Evolutionary conservation across 2,329 filamentous ascomycete genomes (phyloP), one percentile per base, ranked within the genome.

Genomic region (Lojkania enalia): DNA sequence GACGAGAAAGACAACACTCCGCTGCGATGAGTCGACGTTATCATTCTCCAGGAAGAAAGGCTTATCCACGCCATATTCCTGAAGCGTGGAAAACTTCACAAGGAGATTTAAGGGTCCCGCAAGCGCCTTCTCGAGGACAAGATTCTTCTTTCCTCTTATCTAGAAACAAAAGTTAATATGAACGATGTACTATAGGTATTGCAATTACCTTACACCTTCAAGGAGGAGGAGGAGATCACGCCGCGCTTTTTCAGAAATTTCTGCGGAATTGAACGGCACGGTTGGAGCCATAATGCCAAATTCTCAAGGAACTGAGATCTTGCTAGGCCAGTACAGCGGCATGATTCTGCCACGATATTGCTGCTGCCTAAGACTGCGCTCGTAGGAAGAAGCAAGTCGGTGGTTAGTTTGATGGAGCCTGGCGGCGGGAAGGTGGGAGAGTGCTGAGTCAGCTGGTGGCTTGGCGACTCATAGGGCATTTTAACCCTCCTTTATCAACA

Each of bases 71-170:
- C 95, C 95, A 74, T 97, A 96, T 64, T 99, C 94, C 67, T 97
- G 90, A 13, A 96, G 80, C 7, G 88, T 92, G 16, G 92, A 92
- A 64, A 96, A 95, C 70, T 96, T 96, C 74, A 95, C 90, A 57
- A 99, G 86, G 48, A 92, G 80, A 48, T 91, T 90, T 57, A 99
- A 81, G 20, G 91, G 89, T 18, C 92, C 94, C 57, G 92, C 90
- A 59, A 99, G 80, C 60, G 85, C 86, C 71, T 87, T 88, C 70
- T 97, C 92, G 65, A 99, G 86, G 40, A 99, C 88, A 50, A 99
- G 78, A 65, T 96, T 97, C 80, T 99, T 99, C 82, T 97, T 99
- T 59, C 95, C 95, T 67, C 92, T 88, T 55, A 97, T 90, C 94
- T 99, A 65, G 51, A 20, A 16, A 33, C 41, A 49, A 14, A 45